These are phyloP conservation scores for Fomitopsis pulvina DNA, from an alignment of 768 basidiomycete species.

Conservation along the genomic window DNA sequence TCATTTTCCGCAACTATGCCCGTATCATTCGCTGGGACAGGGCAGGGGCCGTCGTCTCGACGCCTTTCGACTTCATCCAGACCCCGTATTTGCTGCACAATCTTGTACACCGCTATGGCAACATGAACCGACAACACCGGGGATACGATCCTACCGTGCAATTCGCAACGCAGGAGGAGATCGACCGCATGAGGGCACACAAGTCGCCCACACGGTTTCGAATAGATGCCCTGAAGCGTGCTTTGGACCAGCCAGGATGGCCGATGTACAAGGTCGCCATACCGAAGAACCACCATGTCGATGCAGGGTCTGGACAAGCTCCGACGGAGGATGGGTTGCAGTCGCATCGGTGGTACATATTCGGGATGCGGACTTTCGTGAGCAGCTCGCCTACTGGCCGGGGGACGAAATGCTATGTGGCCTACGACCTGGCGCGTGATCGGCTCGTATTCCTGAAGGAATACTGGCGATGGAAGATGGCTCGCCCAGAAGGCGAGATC, in stretches of 20 bases:
- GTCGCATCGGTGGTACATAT: too few species aligned
- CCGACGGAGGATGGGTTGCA: too few species aligned
- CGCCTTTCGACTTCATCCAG: background rate
- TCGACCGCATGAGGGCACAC: background rate
- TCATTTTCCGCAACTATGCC: background rate
- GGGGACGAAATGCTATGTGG: too few species aligned
- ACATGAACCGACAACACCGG: background rate
- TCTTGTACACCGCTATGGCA: slow-evolving; percentile 1
- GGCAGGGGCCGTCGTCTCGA: slow-evolving; percentile 3
- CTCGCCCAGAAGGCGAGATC: too few species aligned
- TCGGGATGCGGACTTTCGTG: too few species aligned
- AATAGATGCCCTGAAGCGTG: background rate
- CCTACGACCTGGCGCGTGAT: too few species aligned
- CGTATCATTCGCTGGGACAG: slow-evolving; percentile 7
- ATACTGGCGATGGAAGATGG: too few species aligned
- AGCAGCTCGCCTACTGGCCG: too few species aligned
- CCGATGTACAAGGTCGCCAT: background rate
- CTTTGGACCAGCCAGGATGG: background rate
- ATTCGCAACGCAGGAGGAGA: background rate
- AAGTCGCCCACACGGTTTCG: background rate
- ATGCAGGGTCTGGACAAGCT: too few species aligned
- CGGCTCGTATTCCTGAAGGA: too few species aligned
- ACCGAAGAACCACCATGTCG: background rate
- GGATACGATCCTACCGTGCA: slow-evolving; percentile 5
- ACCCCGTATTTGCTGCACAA: background rate